Conservation (phyloP, 2,329 filamentous ascomycete genomes). For the Coniochaeta prunicola region DNA sequence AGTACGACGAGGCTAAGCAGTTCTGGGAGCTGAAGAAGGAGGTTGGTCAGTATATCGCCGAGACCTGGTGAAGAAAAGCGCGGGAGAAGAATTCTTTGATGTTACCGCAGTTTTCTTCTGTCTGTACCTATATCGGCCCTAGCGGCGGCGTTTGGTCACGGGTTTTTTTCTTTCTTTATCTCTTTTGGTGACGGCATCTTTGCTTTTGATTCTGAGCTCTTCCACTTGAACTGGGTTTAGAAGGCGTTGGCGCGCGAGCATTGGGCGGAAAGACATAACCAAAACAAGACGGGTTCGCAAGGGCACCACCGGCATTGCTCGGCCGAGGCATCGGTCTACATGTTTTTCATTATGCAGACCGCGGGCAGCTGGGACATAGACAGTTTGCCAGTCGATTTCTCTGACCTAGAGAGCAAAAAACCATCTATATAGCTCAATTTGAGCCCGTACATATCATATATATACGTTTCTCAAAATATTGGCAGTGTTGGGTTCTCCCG, state of each 20-base stretch:
- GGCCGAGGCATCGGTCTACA: background rate
- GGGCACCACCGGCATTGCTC: background rate
- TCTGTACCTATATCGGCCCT: background rate
- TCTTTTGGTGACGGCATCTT: background rate
- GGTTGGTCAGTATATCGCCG: conserved; percentile 91
- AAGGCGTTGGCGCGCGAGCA: background rate
- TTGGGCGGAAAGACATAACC: background rate
- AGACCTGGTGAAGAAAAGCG: conserved; percentile 53
- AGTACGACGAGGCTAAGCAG: conserved; percentile 69
- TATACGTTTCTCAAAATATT: background rate
- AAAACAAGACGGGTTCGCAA: background rate
- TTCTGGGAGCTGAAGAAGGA: conserved; percentile 94
- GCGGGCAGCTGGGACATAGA: background rate
- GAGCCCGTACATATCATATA: background rate
- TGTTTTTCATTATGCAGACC: background rate
- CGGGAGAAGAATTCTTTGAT: background rate
- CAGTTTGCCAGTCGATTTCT: background rate
- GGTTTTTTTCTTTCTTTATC: background rate
- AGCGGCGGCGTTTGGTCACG: background rate
- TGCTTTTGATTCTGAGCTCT: background rate
- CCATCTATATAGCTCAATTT: background rate
- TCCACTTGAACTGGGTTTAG: background rate
- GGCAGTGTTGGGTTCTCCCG: too few species aligned
- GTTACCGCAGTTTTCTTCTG: background rate
- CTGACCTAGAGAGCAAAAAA: background rate